Evolutionary conservation across 2,329 filamentous ascomycete genomes (phyloP).

Genomic region (Phoma sp.): DNA sequence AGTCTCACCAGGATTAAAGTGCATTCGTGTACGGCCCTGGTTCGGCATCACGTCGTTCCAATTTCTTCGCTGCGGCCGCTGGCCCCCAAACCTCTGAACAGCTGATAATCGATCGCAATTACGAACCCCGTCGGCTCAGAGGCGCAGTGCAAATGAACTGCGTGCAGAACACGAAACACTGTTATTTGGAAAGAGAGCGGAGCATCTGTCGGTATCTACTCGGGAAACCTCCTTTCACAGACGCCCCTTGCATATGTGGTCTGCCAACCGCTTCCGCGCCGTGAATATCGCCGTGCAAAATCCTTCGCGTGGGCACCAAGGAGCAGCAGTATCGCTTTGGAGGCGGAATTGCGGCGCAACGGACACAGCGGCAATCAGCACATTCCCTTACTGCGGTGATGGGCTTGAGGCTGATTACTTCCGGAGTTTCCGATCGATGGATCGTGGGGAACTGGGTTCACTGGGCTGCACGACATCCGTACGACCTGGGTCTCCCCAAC

Average conservation of each 20-base stretch:
- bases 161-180: not conserved
- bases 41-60: conserved; percentile 9
- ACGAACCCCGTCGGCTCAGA: not conserved
- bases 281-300: conserved; percentile 1
- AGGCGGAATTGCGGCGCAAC: conserved; percentile 8
- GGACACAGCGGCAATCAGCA: conserved; percentile 1
- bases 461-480: conserved; percentile 8
- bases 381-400: not conserved
- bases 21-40: not conserved
- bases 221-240: conserved; percentile 3
- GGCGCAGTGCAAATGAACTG: not conserved
- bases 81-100: not conserved
- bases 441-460: conserved; percentile 3
- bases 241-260: conserved; percentile 1
- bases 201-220: not conserved
- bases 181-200: not conserved
- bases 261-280: not conserved
- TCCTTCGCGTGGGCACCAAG: conserved; percentile 7
- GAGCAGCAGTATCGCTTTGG: not conserved
- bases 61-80: not conserved
- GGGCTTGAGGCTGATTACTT: not conserved
- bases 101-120: not conserved
- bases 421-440: not conserved
- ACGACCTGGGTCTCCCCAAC: not conserved
- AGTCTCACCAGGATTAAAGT: not conserved